phyloP scores from a whole-genome alignment of 768 basidiomycete genomes.

The Boletus vermiculosoides region DNA sequence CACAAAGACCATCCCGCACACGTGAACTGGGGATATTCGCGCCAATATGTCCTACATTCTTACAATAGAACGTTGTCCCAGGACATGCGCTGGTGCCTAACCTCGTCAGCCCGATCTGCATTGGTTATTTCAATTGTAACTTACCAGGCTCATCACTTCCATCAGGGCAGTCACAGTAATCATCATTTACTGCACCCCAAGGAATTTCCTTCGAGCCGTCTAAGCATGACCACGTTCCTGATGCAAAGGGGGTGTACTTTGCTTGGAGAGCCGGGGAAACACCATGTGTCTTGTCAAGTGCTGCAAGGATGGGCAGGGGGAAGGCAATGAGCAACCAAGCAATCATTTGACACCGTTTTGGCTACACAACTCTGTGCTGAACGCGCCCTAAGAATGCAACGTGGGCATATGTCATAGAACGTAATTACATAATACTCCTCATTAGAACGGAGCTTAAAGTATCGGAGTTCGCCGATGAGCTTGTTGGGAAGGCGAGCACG shows the following conservation, averaged over 20 bases:
- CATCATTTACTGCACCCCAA: conserved; percentile 85
- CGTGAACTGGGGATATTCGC: conserved; percentile 72
- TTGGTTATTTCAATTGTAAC: conserved; percentile 6
- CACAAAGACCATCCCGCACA: conserved; percentile 92
- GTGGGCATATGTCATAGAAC: background rate
- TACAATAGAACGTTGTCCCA: conserved; percentile 75
- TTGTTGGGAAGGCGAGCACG: background rate
- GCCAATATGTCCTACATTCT: conserved; percentile 86
- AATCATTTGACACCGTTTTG: conserved; percentile 38
- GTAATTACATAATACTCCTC: conserved; percentile 19
- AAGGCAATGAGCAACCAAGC: conserved; percentile 46
- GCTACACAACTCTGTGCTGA: background rate
- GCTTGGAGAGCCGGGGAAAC: conserved; percentile 53
- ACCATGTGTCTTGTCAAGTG: conserved; percentile 52
- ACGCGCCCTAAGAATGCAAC: too few relatives aligned
- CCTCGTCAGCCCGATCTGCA: conserved; percentile 7
- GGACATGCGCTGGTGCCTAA: conserved; percentile 85
- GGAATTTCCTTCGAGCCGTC: conserved; percentile 77
- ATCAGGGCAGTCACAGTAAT: conserved; percentile 91
- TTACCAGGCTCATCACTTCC: conserved; percentile 95
- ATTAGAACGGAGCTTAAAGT: conserved; percentile 24
- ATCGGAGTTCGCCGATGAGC: conserved; percentile 21
- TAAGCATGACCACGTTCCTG: conserved; percentile 73
- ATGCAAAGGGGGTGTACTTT: conserved; percentile 52
- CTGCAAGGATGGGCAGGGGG: conserved; percentile 41